Base-by-base conservation (phyloP, 192 early-diverging fungal species). In the Backusella morwellensis region DNA sequence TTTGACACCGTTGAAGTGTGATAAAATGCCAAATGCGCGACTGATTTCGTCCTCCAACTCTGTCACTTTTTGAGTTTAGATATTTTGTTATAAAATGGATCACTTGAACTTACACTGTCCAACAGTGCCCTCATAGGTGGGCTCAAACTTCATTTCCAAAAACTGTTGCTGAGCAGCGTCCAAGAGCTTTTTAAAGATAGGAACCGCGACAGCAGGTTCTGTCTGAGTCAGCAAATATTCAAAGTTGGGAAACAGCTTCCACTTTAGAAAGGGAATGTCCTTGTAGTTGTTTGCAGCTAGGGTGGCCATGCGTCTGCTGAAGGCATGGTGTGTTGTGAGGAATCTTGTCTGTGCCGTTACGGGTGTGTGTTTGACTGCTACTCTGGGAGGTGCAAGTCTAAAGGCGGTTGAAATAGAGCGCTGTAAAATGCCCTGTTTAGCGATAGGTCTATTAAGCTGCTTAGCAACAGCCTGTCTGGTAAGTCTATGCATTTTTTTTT, bases 71-170 rank as follows among this genome's bases (percentile, higher is more conserved):
- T 42, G 54, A 59, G 73, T 52, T 32, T 34, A 35, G 26, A 15
- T 52, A 1, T 70, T 26, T 63, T 15, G 44, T 2, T 26, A 6
- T 47, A 17, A 66, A 52, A n/a, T 47, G 38, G 26, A 68, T 19
- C 66, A 74, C 6, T 6, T 19, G 14, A 14, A 78, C 82, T 73
- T 78, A 86, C 87, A 82, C 69, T 79, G 73, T 15, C 84, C 86
- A 83, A 89, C 85, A 17, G 87, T 85, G 15, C 87, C 86, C 38
- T 85, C 86, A 84, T 86, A 90, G 1, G 84, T 89, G 1, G 89
- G 88, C 12, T 77, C 75, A 54, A 90, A 86, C 11, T 74, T 56
- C 26, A 76, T 75, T 41, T 82, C 69, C 40, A 72, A 44, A 75
- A 90, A 90, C 15, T 81, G 68, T 52, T 77, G 70, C 54, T 86